These are phyloP conservation scores for Ascochyta koolunga DNA, from an alignment of 2,329 filamentous ascomycete genomes.

Conservation along the genomic window DNA sequence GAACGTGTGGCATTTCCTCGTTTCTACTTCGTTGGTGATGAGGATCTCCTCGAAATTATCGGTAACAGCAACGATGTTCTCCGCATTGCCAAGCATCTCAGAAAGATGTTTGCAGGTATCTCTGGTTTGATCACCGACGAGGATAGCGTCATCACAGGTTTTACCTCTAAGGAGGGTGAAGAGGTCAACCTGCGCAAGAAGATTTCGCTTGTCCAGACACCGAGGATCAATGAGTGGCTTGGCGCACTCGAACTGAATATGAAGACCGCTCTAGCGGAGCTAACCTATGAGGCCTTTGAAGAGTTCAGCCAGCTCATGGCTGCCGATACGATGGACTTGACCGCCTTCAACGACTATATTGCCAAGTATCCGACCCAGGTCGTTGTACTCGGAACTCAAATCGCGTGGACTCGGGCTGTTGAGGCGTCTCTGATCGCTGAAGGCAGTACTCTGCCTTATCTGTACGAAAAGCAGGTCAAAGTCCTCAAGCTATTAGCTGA, in stretches of 20 bases:
- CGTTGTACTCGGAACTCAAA: slow-evolving; percentile 92
- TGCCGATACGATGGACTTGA: slow-evolving; percentile 71
- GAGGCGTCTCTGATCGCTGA: slow-evolving; percentile 76
- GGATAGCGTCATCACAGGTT: slow-evolving; percentile 84
- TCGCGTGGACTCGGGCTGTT: slow-evolving; percentile 88
- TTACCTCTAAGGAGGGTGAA: slow-evolving; percentile 95
- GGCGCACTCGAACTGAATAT: slow-evolving; percentile 88
- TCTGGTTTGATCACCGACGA: slow-evolving; percentile 91
- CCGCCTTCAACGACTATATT: slow-evolving; percentile 80
- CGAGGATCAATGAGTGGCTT: slow-evolving; percentile 99
- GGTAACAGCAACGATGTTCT: slow-evolving; percentile 98
- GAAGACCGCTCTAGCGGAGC: slow-evolving; percentile 90
- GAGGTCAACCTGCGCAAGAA: slow-evolving; percentile 85
- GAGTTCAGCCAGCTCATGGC: slow-evolving; percentile 81
- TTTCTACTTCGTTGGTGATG: slow-evolving; percentile 99
- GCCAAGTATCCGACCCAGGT: slow-evolving; percentile 88
- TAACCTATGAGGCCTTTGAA: slow-evolving; percentile 83
- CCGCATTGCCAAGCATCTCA: slow-evolving; percentile 97
- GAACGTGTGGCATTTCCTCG: slow-evolving; percentile 96
- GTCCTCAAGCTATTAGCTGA: slow-evolving; percentile 85
- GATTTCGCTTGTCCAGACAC: slow-evolving; percentile 90
- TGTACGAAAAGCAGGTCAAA: slow-evolving; percentile 83
- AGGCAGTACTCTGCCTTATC: slow-evolving; percentile 68
- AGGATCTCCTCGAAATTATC: slow-evolving; percentile 98
- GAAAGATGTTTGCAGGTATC: slow-evolving; percentile 99